Conservation (phyloP, 1,284 basidiomycete genomes). For the Mycosarcoma mackinlayi region DNA sequence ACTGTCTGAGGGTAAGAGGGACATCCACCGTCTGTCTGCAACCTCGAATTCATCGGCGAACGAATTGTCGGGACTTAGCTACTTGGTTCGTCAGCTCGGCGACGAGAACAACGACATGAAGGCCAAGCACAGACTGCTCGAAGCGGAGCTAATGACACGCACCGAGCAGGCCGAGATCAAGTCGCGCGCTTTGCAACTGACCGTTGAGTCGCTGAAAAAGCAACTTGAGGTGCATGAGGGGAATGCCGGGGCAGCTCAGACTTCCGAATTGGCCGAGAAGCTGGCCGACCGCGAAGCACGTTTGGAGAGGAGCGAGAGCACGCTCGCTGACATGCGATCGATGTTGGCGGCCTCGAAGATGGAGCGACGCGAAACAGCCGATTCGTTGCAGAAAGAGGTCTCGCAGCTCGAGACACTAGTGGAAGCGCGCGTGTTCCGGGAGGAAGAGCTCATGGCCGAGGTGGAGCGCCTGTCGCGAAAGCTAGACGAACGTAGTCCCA, state of each 20-base stretch:
- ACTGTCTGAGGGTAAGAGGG: constrained; percentile 54
- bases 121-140: constrained; percentile 77
- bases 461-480: constrained; percentile 46
- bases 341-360: constrained; percentile 62
- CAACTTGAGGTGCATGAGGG: constrained; percentile 70
- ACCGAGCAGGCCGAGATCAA: constrained; percentile 79
- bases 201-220: constrained; percentile 76
- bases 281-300: constrained; percentile 47
- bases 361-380: constrained; percentile 53
- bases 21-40: constrained; percentile 13
- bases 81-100: constrained; percentile 84
- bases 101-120: constrained; percentile 79
- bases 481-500: constrained; percentile 24
- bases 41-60: constrained; percentile 70
- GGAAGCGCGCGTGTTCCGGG: constrained; percentile 61
- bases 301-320: constrained; percentile 72
- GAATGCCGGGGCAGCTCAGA: constrained; percentile 65
- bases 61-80: constrained; percentile 75
- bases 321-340: constrained; percentile 55
- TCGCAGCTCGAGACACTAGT: constrained; percentile 61
- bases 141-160: constrained; percentile 75
- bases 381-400: constrained; percentile 55
- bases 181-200: constrained; percentile 79
- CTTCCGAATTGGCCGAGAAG: constrained; percentile 52
- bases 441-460: constrained; percentile 58